Evolutionary conservation across 371 early-diverging fungal genomes (phyloP).

Genomic region (Mortierella sp.): DNA sequence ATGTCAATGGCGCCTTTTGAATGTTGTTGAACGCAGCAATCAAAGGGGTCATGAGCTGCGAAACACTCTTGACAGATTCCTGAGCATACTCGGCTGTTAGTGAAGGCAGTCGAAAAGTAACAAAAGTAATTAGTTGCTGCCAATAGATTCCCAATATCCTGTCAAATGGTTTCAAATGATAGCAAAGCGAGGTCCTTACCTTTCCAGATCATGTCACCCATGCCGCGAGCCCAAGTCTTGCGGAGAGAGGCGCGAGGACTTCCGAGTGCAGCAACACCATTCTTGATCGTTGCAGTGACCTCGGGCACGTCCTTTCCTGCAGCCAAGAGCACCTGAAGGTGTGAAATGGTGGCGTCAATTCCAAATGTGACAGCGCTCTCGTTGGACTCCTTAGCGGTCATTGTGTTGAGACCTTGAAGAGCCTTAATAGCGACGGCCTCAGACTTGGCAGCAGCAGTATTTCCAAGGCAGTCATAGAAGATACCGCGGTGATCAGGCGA

Average conservation of each 20-base stretch:
- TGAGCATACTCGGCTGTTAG: constrained; percentile 32
- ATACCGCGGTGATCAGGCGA: constrained; percentile 78
- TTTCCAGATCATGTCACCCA: constrained; percentile 66
- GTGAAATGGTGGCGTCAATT: constrained; percentile 75
- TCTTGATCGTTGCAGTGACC: constrained; percentile 63
- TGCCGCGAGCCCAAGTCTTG: constrained; percentile 70
- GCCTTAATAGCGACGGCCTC: constrained; percentile 74
- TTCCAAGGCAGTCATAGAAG: constrained; percentile 69
- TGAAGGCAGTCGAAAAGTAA: not conserved
- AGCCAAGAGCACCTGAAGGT: constrained; percentile 69
- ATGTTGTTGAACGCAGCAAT: constrained; percentile 74
- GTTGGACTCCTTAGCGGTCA: constrained; percentile 84
- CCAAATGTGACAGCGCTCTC: constrained; percentile 78
- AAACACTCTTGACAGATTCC: constrained; percentile 46
- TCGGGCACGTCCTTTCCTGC: constrained; percentile 63
- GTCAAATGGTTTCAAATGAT: not conserved
- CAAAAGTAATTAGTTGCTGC: constrained; percentile 20
- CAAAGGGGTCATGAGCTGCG: constrained; percentile 66
- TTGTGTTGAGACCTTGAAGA: constrained; percentile 72
- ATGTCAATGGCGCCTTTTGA: constrained; percentile 73
- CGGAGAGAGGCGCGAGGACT: constrained; percentile 72
- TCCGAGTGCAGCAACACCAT: constrained; percentile 68
- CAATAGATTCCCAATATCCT: too few relatives aligned
- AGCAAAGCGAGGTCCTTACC: constrained; percentile 31
- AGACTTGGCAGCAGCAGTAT: constrained; percentile 64